These are phyloP conservation scores for Rhinocladiella similis DNA, from an alignment of 2,329 filamentous ascomycete species.

Conservation along the genomic window DNA sequence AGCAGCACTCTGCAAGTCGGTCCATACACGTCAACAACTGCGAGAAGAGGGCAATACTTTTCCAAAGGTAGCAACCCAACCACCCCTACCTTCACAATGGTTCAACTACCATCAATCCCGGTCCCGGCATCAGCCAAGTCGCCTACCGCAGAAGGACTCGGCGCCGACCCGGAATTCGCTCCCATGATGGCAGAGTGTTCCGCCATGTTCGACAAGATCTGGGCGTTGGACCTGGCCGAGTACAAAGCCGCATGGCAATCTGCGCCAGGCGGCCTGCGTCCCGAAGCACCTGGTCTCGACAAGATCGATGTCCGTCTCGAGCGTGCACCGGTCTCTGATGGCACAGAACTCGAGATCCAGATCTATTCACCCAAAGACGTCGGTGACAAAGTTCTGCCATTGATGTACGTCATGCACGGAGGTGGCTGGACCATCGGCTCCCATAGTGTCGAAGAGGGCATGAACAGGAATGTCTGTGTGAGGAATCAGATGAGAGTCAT, in stretches of 20 bases:
- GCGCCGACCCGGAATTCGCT: background rate
- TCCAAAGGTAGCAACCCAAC: too few relatives aligned
- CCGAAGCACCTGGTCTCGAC: background rate
- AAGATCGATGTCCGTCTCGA: background rate
- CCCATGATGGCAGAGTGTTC: background rate
- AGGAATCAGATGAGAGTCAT: background rate
- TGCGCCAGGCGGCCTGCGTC: background rate
- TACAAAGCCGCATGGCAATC: background rate
- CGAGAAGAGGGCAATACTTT: too few relatives aligned
- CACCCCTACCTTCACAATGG: too few relatives aligned
- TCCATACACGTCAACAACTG: too few relatives aligned
- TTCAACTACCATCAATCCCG: background rate
- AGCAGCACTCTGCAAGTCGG: too few relatives aligned
- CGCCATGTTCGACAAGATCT: background rate
- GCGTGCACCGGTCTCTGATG: background rate
- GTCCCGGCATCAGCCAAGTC: background rate
- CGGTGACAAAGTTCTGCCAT: background rate
- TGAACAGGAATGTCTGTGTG: slow-evolving; percentile 1
- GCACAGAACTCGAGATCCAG: slow-evolving; percentile 5
- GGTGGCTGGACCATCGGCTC: slow-evolving; percentile 7
- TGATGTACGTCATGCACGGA: slow-evolving; percentile 8
- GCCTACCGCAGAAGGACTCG: background rate
- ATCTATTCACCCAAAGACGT: background rate
- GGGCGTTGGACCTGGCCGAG: background rate
- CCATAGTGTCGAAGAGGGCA: slow-evolving; percentile 1